Evolutionary conservation across 2,329 filamentous ascomycete species (phyloP), one percentile per base, ranked within the genome.

Genomic region (Coniochaeta hoffmannii): DNA sequence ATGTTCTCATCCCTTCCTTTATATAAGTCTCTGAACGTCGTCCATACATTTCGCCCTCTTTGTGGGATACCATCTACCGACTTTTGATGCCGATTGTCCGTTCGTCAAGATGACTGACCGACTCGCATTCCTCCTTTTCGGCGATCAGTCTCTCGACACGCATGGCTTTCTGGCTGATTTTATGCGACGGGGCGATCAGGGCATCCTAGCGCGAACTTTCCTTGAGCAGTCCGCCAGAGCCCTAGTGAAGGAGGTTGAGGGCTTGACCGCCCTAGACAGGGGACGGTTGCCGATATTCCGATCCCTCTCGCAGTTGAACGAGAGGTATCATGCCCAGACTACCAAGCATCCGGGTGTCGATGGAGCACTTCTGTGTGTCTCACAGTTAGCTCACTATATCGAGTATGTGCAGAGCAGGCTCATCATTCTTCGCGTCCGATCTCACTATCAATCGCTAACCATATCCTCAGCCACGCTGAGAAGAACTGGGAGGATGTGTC

Each of bases 81-180:
- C 28, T 35, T 59, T 58, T 57, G 56, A 64, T 61, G 62, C 61
- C 61, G 59, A 65, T 61, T 61, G 59, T 53, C 54, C 38, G 59
- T 53, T 54, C 38, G 63, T 62, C 67, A 71, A 59, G 58, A 77
- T 77, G 75, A 72, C 69, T 64, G 68, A 73, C 68, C 69, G 75
- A 65, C 71, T 79, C 68, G 73, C 74, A 53, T 80, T 78, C 67
- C 78, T 87, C 68, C 79, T 88, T 59, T 87, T 88, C 66, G 85
- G 85, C 72, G 86, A 89, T 66, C 86, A 89, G 71, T 88, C 85
- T 58, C 77, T 83, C 63, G 83, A 87, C 68, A 85, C 85, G 63
- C 81, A 86, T 66, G 74, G 73, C 61, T 82, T 87, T 60, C 71
- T 89, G 58, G 79, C 82, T 53, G 73, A 78, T 56, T 77, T 80